Percentiles rank a stretch among this genome's conserved stretches.
phyloP scores from a whole-genome alignment of 495 filamentous ascomycete species.

The Penicillium silybi region DNA sequence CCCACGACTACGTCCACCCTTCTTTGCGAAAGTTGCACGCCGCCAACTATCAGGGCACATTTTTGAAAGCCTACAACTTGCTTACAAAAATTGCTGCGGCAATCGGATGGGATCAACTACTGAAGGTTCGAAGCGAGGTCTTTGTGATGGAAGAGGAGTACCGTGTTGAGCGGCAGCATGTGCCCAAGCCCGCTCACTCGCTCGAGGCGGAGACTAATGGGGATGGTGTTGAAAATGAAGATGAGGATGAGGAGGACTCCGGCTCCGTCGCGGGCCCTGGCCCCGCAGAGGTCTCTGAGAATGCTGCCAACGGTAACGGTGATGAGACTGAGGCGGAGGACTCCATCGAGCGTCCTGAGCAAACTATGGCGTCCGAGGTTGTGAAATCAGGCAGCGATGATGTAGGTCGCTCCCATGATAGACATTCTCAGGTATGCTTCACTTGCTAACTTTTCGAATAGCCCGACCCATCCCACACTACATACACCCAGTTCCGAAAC shows the following conservation, averaged over 20 bases:
- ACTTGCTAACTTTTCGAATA: conserved; percentile 19
- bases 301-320: conserved; percentile 30
- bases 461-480: conserved; percentile 44
- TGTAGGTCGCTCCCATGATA: conserved; percentile 44
- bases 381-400: conserved; percentile 77
- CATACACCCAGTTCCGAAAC: conserved; percentile 76
- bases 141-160: conserved; percentile 99
- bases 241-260: conserved; percentile 29
- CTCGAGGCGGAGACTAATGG: conserved; percentile 49
- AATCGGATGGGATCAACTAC: conserved; percentile 95
- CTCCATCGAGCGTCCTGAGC: conserved; percentile 73
- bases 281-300: conserved; percentile 15
- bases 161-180: conserved; percentile 77
- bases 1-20: conserved; percentile 79
- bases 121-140: conserved; percentile 89
- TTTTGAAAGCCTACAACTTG: conserved; percentile 88
- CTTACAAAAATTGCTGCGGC: conserved; percentile 91
- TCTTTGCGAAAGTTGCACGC: conserved; percentile 84
- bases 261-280: conserved; percentile 37
- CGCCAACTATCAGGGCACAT: conserved; percentile 85
- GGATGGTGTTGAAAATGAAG: conserved; percentile 16
- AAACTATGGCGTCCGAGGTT: conserved; percentile 76
- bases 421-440: not conserved
- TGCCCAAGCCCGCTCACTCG: conserved; percentile 44
- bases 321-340: conserved; percentile 37